Conservation (phyloP, 495 filamentous ascomycete species). For the Pyrenula aspistea region DNA sequence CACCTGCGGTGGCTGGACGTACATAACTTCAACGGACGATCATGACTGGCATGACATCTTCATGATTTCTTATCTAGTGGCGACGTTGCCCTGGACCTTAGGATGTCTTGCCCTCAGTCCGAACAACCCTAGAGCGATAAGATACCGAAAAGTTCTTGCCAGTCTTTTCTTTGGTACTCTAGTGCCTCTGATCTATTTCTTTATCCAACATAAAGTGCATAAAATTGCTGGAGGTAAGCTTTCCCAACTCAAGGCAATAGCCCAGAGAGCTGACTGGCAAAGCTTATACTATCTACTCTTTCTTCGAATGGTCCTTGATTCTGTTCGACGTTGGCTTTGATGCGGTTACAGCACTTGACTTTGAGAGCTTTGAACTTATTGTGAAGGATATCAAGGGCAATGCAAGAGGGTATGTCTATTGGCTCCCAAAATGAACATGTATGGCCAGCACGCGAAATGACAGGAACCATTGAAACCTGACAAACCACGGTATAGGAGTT, state of each 20-base stretch:
- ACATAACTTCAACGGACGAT: conserved; percentile 95
- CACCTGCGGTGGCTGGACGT: conserved; percentile 97
- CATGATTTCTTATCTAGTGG: conserved; percentile 96
- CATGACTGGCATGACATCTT: conserved; percentile 99
- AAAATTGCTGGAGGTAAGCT: conserved; percentile 80
- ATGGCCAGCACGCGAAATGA: neutral
- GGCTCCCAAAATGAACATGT: conserved; percentile 78
- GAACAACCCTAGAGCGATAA: conserved; percentile 69
- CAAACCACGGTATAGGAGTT: conserved; percentile 35
- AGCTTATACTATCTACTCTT: conserved; percentile 98
- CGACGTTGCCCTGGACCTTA: conserved; percentile 89
- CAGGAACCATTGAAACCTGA: too few species aligned
- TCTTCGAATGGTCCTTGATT: conserved; percentile 96
- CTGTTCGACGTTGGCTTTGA: conserved; percentile 95
- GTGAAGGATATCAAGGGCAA: conserved; percentile 79
- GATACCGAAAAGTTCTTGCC: conserved; percentile 79
- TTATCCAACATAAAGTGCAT: conserved; percentile 98
- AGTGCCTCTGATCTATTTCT: conserved; percentile 87
- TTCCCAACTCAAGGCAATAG: conserved; percentile 8
- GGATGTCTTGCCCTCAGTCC: conserved; percentile 87
- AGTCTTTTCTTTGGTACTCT: conserved; percentile 81
- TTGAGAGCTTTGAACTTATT: conserved; percentile 78
- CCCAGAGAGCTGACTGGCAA: neutral
- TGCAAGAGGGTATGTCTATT: conserved; percentile 98
- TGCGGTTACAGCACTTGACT: conserved; percentile 92